A percentile compares a stretch with the other conserved stretches of the same genome.
Evolutionary conservation across 148 eudicot species (phyloP).

Genomic region (Tetragonia tetragonoides): DNA sequence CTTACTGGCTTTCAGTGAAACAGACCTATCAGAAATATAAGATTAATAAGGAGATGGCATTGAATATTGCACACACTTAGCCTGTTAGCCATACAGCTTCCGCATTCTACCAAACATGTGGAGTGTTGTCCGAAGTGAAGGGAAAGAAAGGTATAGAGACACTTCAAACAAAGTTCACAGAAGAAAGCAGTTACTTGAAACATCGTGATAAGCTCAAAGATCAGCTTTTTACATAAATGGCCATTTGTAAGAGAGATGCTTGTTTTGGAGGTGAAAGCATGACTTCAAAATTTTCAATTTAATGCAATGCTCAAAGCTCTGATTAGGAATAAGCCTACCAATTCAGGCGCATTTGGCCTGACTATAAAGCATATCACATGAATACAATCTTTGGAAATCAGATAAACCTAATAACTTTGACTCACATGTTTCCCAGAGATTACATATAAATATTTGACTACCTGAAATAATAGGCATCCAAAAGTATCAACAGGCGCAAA

Average conservation of each 20-base stretch:
- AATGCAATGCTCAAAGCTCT: too few species aligned
- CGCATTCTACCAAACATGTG: neutral
- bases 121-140: neutral
- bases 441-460: neutral
- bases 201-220: neutral
- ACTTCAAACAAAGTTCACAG: neutral
- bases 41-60: neutral
- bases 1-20: constrained; percentile 63
- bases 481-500: too few species aligned
- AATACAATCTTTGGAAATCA: too few species aligned
- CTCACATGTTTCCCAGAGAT: too few species aligned
- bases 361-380: too few species aligned
- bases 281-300: too few species aligned
- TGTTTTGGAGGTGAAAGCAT: too few species aligned
- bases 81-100: neutral
- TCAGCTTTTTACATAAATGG: too few species aligned
- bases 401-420: too few species aligned
- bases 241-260: too few species aligned
- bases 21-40: constrained; percentile 51
- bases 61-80: neutral
- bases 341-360: too few species aligned
- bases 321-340: too few species aligned
- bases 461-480: neutral
- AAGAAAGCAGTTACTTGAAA: neutral
- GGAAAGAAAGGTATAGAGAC: neutral